These are phyloP conservation scores for Przewalskia tangutica DNA, from an alignment of 257 asterid species.

Conservation along the genomic window DNA sequence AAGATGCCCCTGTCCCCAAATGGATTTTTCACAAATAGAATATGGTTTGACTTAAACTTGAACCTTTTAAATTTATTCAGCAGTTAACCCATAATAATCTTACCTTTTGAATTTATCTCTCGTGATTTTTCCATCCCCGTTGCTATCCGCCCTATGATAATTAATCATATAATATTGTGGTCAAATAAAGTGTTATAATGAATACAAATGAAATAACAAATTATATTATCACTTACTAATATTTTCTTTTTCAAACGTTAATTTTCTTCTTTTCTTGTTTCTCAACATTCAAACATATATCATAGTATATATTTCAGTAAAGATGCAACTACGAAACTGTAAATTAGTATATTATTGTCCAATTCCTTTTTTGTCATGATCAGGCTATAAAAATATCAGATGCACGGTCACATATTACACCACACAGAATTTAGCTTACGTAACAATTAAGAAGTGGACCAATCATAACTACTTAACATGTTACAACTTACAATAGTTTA, in stretches of 20 bases:
- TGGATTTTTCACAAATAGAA: constrained; percentile 10
- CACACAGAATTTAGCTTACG: neutral
- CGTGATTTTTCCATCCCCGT: constrained; percentile 85
- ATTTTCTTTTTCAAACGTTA: neutral
- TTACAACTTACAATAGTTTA: neutral
- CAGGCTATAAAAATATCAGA: neutral
- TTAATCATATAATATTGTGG: neutral
- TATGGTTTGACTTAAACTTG: constrained; percentile 23
- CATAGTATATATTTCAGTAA: neutral
- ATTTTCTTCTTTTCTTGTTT: neutral
- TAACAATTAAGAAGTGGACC: neutral
- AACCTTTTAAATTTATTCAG: neutral
- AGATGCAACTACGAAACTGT: neutral
- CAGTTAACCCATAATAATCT: constrained; percentile 7
- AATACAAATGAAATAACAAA: neutral
- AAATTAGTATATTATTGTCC: neutral
- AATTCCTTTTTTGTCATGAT: neutral
- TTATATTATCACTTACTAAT: neutral
- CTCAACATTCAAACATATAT: neutral
- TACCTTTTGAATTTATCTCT: constrained; percentile 85
- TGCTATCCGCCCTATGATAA: constrained; percentile 66
- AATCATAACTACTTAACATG: neutral
- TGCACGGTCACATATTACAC: neutral
- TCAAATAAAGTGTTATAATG: neutral
- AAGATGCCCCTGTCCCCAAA: neutral